A percentile compares a stretch with the other conserved stretches of the same genome.
Evolutionary conservation across 805 yeast genomes (phyloP).

Genomic region (Pichia scutulata): DNA sequence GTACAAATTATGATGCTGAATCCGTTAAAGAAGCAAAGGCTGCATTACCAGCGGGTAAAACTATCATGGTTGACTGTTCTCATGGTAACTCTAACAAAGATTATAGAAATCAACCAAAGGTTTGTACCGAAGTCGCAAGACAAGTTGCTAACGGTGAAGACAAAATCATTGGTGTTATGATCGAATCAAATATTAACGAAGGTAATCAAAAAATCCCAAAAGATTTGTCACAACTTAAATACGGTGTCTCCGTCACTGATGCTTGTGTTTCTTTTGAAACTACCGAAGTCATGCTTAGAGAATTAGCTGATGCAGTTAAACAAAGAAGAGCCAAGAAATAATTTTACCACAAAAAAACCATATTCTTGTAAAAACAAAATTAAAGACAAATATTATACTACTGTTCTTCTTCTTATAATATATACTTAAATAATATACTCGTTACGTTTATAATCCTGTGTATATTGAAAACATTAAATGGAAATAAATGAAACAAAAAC

Average conservation of each 20-base stretch:
- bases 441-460: too few species aligned
- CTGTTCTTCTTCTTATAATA: too few species aligned
- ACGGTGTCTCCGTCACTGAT: constrained; percentile 96
- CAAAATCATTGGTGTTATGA: constrained; percentile 85
- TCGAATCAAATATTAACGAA: constrained; percentile 84
- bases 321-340: constrained; percentile 50
- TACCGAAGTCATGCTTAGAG: constrained; percentile 72
- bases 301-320: constrained; percentile 76
- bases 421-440: too few species aligned
- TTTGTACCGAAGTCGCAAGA: constrained; percentile 70
- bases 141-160: constrained; percentile 80
- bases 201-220: constrained; percentile 81
- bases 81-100: constrained; percentile 96
- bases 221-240: constrained; percentile 55
- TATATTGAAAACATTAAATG: too few species aligned
- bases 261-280: constrained; percentile 92
- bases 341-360: neutral
- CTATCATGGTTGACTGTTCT: constrained; percentile 93
- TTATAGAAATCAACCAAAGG: constrained; percentile 91
- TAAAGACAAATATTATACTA: too few species aligned
- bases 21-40: constrained; percentile 71
- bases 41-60: constrained; percentile 40
- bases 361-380: neutral
- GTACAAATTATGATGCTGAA: constrained; percentile 83
- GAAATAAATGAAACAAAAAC: too few species aligned